These are phyloP conservation scores for Pseudogymnoascus sp. DNA, from an alignment of 2,329 filamentous ascomycete species.

Conservation along the genomic window DNA sequence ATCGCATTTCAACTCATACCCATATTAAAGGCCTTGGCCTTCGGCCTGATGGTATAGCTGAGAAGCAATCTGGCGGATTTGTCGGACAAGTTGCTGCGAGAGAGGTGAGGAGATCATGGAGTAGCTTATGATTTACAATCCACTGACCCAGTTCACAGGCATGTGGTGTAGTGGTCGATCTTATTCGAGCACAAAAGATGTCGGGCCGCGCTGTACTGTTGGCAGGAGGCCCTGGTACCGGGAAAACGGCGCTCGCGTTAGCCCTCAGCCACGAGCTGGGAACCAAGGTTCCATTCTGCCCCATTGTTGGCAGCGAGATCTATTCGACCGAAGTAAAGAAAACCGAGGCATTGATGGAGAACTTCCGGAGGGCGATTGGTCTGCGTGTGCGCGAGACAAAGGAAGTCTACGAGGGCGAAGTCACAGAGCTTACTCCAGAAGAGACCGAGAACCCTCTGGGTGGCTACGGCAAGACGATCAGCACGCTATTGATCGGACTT, in stretches of 20 bases:
- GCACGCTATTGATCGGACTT: constrained; percentile 85
- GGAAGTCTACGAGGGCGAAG: constrained; percentile 98
- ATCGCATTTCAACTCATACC: constrained; percentile 91
- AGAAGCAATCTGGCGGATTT: constrained; percentile 73
- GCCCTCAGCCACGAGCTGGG: constrained; percentile 95
- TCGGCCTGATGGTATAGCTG: constrained; percentile 76
- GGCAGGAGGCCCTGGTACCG: constrained; percentile 89
- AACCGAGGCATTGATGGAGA: constrained; percentile 98
- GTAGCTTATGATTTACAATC: not conserved
- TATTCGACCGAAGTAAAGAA: constrained; percentile 99
- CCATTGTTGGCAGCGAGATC: constrained; percentile 95
- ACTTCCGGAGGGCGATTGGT: constrained; percentile 93
- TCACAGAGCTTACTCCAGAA: constrained; percentile 93
- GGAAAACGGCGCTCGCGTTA: constrained; percentile 92
- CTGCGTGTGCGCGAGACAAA: constrained; percentile 97
- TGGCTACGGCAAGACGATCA: constrained; percentile 95
- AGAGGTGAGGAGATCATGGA: constrained; percentile 53
- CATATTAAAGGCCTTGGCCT: constrained; percentile 95
- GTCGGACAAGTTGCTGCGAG: constrained; percentile 81
- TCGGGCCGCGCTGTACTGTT: constrained; percentile 87
- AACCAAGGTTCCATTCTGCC: constrained; percentile 97
- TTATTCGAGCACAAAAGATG: constrained; percentile 97
- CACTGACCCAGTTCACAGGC: constrained; percentile 48
- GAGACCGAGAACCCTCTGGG: constrained; percentile 97
- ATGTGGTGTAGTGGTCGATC: constrained; percentile 89